Conservation (phyloP, 805 yeast genomes). For the Maudiozyma pseudohumilis region DNA sequence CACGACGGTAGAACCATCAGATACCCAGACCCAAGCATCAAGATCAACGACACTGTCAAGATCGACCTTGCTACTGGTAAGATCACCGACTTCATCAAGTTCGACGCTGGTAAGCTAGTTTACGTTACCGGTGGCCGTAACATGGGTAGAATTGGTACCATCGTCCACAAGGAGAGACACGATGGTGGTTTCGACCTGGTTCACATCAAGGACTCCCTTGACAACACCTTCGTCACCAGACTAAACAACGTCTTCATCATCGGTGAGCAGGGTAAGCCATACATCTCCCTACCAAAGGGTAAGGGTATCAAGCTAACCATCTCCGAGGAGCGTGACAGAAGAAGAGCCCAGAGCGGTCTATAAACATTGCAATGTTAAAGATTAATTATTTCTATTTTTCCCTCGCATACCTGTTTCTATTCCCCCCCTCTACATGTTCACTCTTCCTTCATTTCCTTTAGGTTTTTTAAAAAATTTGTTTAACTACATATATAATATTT, state of each 20-base stretch:
- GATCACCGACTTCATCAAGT: conserved; percentile 78
- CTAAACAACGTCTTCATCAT: conserved; percentile 85
- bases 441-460: background rate
- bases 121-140: conserved; percentile 97
- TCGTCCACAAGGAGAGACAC: conserved; percentile 93
- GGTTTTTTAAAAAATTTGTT: background rate
- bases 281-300: conserved; percentile 95
- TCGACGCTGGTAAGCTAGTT: conserved; percentile 85
- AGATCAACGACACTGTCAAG: conserved; percentile 96
- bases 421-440: background rate
- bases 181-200: conserved; percentile 97
- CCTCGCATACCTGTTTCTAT: background rate
- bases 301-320: conserved; percentile 95
- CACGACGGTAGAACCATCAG: conserved; percentile 99
- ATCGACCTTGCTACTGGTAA: conserved; percentile 94
- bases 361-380: conserved; percentile 19
- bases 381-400: background rate
- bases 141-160: conserved; percentile 96
- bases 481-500: conserved; percentile 4
- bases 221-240: conserved; percentile 94
- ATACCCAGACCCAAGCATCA: conserved; percentile 97
- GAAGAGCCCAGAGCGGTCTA: conserved; percentile 73
- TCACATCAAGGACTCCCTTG: conserved; percentile 91
- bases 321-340: conserved; percentile 97
- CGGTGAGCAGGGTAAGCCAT: conserved; percentile 94